A percentile compares a stretch with the other conserved stretches of the same genome.
Conservation (phyloP, 148 eudicot species). For the Persicaria tinctoria region DNA sequence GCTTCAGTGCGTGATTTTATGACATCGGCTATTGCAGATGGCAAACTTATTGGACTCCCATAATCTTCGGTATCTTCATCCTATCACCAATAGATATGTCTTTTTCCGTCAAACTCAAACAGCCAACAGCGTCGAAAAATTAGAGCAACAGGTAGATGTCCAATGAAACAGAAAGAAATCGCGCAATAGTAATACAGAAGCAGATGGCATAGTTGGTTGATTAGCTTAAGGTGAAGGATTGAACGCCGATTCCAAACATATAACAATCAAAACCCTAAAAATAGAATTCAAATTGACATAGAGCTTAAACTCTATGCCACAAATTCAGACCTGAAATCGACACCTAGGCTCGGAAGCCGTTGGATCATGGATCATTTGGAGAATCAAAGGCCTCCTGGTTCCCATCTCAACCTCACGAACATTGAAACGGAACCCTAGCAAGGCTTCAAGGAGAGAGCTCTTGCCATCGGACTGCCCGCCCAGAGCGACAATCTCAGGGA, state of each 20-base stretch:
- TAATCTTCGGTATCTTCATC: constrained; percentile 95
- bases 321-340: constrained; percentile 65
- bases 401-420: constrained; percentile 98
- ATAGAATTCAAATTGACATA: not conserved
- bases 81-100: constrained; percentile 28
- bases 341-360: constrained; percentile 79
- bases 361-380: constrained; percentile 92
- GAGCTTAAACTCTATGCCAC: not conserved
- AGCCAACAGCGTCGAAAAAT: not conserved
- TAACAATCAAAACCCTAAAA: not conserved
- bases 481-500: constrained; percentile 89
- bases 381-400: constrained; percentile 78
- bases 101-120: not conserved
- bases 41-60: constrained; percentile 56
- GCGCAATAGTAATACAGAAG: not conserved
- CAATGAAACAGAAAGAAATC: not conserved
- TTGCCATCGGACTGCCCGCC: constrained; percentile 99
- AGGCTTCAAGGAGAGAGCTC: constrained; percentile 95
- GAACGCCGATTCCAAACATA: not conserved
- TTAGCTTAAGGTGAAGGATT: not conserved
- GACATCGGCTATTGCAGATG: constrained; percentile 75
- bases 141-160: not conserved
- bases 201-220: not conserved
- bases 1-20: constrained; percentile 84
- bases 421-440: constrained; percentile 93